These are phyloP conservation scores for Ruellia speciosa DNA, from an alignment of 305 asterid genomes.

Conservation along the genomic window DNA sequence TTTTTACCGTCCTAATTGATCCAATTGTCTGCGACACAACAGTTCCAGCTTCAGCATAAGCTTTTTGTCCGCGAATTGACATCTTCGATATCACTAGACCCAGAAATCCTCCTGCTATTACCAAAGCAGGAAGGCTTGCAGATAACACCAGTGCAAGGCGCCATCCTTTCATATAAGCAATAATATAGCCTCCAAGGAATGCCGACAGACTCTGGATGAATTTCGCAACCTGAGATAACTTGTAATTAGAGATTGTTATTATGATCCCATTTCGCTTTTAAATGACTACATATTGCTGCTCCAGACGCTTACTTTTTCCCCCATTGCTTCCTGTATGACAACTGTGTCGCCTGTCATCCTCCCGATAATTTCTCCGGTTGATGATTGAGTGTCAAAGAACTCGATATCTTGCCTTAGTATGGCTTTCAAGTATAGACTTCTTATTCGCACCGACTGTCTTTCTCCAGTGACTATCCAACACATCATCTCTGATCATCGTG, in stretches of 20 bases:
- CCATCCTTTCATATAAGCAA: conserved; percentile 38
- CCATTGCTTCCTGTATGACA: conserved; percentile 39
- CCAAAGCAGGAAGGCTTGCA: conserved; percentile 28
- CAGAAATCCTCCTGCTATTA: conserved; percentile 16
- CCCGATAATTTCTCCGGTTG: conserved; percentile 31
- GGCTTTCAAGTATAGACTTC: conserved; percentile 34
- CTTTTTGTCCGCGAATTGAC: conserved; percentile 43
- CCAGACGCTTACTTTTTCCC: conserved; percentile 21
- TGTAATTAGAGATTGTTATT: too few relatives aligned
- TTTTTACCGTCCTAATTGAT: conserved; percentile 48
- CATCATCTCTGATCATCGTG: conserved; percentile 37
- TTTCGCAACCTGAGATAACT: conserved; percentile 29
- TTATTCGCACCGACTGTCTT: conserved; percentile 38
- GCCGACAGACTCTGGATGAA: conserved; percentile 28
- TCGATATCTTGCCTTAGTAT: conserved; percentile 42
- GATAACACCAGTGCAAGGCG: conserved; percentile 28
- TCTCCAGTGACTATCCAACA: conserved; percentile 51
- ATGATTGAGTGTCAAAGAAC: conserved; percentile 37
- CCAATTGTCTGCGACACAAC: conserved; percentile 54
- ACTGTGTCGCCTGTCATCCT: conserved; percentile 29
- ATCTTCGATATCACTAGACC: conserved; percentile 30
- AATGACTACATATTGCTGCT: too few relatives aligned
- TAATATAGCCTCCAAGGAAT: conserved; percentile 33
- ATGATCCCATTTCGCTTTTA: too few relatives aligned
- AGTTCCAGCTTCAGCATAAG: conserved; percentile 58